Conservation (phyloP, 179 eudicot genomes). For the Actinidia arguta region DNA sequence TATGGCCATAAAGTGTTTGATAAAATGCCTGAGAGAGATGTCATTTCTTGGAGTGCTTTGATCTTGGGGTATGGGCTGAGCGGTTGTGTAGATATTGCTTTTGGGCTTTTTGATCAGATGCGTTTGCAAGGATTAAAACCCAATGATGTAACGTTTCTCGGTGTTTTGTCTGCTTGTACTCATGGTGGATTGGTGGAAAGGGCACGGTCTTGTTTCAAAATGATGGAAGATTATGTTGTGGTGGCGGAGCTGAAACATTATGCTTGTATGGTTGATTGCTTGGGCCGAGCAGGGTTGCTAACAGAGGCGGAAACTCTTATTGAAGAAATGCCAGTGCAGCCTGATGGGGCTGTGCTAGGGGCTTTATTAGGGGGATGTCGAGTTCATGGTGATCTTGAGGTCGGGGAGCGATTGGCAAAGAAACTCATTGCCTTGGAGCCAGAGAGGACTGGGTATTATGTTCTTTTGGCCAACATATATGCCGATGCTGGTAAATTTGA, state of each 20-base stretch:
- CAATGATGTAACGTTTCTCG: constrained; percentile 48
- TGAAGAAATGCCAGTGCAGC: constrained; percentile 50
- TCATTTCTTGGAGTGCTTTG: constrained; percentile 44
- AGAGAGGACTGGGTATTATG: constrained; percentile 48
- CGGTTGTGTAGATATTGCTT: constrained; percentile 40
- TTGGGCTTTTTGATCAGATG: constrained; percentile 51
- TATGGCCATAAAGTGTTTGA: constrained; percentile 41
- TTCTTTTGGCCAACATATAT: constrained; percentile 52
- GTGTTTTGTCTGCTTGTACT: constrained; percentile 56
- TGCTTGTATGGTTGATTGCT: constrained; percentile 54
- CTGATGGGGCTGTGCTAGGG: constrained; percentile 64
- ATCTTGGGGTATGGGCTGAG: constrained; percentile 53
- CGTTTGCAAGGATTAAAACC: constrained; percentile 33
- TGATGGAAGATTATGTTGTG: constrained; percentile 34
- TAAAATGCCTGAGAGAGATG: constrained; percentile 41
- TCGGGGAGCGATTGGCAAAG: constrained; percentile 58
- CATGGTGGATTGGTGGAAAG: constrained; percentile 59
- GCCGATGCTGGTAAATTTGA: constrained; percentile 54
- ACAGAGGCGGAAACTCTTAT: constrained; percentile 54
- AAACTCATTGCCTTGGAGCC: constrained; percentile 41
- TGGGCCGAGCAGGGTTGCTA: constrained; percentile 54
- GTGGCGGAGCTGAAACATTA: constrained; percentile 52
- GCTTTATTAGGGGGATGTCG: constrained; percentile 60
- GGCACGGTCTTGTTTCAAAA: constrained; percentile 43
- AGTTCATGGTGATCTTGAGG: constrained; percentile 49